A percentile compares a stretch with the other conserved stretches of the same genome.
These are phyloP conservation scores for Euphorbia celastroides DNA, from an alignment of 441 rosid genomes.

Conservation along the genomic window DNA sequence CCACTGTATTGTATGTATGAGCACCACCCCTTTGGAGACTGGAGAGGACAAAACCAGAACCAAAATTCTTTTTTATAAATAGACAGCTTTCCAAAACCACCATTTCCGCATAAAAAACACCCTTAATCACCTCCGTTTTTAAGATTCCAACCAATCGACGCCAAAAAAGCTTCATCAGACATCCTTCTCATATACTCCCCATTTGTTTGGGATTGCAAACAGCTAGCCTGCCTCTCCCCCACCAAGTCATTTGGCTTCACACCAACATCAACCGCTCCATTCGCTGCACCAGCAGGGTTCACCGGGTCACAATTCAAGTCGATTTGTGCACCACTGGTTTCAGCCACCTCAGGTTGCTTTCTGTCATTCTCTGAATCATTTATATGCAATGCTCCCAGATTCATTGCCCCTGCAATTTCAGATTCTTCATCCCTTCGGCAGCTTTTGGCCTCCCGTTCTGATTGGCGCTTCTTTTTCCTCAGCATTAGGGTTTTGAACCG, in stretches of 20 bases:
- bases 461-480: slow-evolving; percentile 72
- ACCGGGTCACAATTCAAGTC: slow-evolving; percentile 55
- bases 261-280: slow-evolving; percentile 20
- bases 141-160: slow-evolving; percentile 31
- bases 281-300: slow-evolving; percentile 25
- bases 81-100: slow-evolving; percentile 13
- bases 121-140: slow-evolving; percentile 20
- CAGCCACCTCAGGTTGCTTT: slow-evolving; percentile 33
- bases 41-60: background rate
- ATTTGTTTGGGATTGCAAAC: slow-evolving; percentile 17
- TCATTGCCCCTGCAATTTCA: slow-evolving; percentile 23
- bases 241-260: slow-evolving; percentile 25
- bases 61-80: slow-evolving; percentile 11
- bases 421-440: slow-evolving; percentile 33
- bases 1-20: background rate
- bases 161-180: slow-evolving; percentile 37
- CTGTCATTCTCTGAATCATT: slow-evolving; percentile 23
- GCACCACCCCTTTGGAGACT: slow-evolving; percentile 13
- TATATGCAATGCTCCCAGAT: slow-evolving; percentile 10
- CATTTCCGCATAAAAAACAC: slow-evolving; percentile 10
- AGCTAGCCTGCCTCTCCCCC: slow-evolving; percentile 26
- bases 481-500: slow-evolving; percentile 86
- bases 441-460: slow-evolving; percentile 47
- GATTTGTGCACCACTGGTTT: slow-evolving; percentile 35
- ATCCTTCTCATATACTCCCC: slow-evolving; percentile 29